Percentiles rank a stretch among this genome's conserved stretches.
Evolutionary conservation across 306 rosid genomes (phyloP).

Genomic region (Argentina anserina): DNA sequence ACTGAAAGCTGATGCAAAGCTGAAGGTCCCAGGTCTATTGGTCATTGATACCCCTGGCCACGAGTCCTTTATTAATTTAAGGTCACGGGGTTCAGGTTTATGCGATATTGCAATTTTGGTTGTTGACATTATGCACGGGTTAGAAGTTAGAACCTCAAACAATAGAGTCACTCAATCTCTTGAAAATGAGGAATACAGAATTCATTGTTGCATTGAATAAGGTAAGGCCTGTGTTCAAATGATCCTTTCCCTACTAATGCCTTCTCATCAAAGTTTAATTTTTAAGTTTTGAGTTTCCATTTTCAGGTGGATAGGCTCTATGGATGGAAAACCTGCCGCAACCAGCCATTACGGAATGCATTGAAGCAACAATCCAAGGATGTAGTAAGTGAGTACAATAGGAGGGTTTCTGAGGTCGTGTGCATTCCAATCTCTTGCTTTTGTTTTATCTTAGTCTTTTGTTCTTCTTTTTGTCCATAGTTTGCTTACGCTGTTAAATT

Average conservation of each 20-base stretch:
- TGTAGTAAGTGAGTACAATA: conserved; percentile 77
- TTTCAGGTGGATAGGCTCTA: conserved; percentile 83
- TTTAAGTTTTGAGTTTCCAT: conserved; percentile 14
- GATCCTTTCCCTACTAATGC: background rate
- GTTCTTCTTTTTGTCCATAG: background rate
- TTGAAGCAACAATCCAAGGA: conserved; percentile 81
- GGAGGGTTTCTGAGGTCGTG: conserved; percentile 71
- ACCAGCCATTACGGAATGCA: conserved; percentile 75
- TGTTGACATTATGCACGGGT: conserved; percentile 97
- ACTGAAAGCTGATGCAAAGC: conserved; percentile 89
- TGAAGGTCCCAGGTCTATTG: conserved; percentile 84
- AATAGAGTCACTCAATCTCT: conserved; percentile 82
- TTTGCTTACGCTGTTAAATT: conserved; percentile 12
- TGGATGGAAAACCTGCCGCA: conserved; percentile 80
- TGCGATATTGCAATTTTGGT: conserved; percentile 96
- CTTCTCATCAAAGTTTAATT: background rate
- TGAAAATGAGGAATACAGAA: conserved; percentile 91
- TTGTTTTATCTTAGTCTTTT: background rate
- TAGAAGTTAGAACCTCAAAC: conserved; percentile 91
- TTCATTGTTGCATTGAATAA: conserved; percentile 87
- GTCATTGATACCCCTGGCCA: conserved; percentile 98
- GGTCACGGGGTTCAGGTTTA: conserved; percentile 92
- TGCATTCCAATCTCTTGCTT: conserved; percentile 1
- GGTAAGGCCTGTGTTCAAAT: conserved; percentile 33
- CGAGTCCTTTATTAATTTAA: conserved; percentile 76